These are phyloP conservation scores for Metschnikowia lochheadii DNA, from an alignment of 805 yeast species.

Conservation along the genomic window DNA sequence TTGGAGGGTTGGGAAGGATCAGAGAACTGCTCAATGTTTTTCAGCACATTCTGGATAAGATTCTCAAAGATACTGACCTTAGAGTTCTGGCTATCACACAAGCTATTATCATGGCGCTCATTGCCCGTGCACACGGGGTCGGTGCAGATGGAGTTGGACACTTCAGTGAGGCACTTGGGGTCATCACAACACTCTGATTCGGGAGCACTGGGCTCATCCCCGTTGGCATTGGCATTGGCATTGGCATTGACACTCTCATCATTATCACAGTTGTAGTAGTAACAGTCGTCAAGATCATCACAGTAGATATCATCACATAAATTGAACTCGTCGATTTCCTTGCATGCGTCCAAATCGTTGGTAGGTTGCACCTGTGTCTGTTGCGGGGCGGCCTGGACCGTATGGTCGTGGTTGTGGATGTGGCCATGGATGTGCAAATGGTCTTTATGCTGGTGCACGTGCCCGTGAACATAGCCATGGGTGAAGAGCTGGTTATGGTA, in stretches of 20 bases:
- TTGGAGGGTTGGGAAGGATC: conserved; percentile 1
- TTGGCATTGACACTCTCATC: neutral
- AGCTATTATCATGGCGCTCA: conserved; percentile 15
- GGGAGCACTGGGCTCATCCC: neutral
- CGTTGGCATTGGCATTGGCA: neutral
- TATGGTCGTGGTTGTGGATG: conserved; percentile 48
- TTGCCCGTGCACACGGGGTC: conserved; percentile 4
- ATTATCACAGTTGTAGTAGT: conserved; percentile 33
- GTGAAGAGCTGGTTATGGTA: conserved; percentile 18
- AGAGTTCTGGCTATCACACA: conserved; percentile 28
- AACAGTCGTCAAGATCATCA: conserved; percentile 43
- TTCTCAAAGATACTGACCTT: conserved; percentile 36
- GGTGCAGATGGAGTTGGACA: conserved; percentile 4
- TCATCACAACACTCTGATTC: conserved; percentile 7
- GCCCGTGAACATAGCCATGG: conserved; percentile 65
- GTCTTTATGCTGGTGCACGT: conserved; percentile 57
- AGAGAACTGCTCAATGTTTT: conserved; percentile 20
- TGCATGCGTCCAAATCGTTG: conserved; percentile 18
- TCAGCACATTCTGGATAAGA: conserved; percentile 35
- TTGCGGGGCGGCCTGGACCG: conserved; percentile 6
- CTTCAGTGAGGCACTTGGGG: conserved; percentile 2
- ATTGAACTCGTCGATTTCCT: conserved; percentile 27
- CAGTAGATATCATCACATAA: conserved; percentile 39
- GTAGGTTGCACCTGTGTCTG: neutral
- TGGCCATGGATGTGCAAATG: conserved; percentile 69